Evolutionary conservation across 2,329 filamentous ascomycete genomes (phyloP).

Genomic region (Cladobotryum mycophilum): DNA sequence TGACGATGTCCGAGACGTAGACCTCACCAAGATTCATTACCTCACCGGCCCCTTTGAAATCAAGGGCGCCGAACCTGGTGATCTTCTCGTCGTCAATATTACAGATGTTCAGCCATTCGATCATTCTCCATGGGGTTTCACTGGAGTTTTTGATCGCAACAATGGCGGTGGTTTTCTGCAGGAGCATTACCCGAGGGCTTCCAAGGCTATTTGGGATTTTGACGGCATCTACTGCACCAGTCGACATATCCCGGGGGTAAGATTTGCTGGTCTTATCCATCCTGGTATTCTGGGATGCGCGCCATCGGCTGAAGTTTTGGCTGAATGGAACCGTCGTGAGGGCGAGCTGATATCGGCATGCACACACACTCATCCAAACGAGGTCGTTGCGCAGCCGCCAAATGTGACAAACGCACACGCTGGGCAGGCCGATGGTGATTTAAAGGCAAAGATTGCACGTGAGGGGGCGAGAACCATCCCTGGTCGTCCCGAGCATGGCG

Average conservation of each 20-base stretch:
- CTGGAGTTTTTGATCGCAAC: slow-evolving; percentile 68
- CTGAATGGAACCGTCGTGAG: slow-evolving; percentile 79
- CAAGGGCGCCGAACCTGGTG: slow-evolving; percentile 75
- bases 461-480: slow-evolving; percentile 85
- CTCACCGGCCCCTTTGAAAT: slow-evolving; percentile 86
- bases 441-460: slow-evolving; percentile 61
- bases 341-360: slow-evolving; percentile 64
- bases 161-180: slow-evolving; percentile 90
- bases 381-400: slow-evolving; percentile 69
- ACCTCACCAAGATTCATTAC: slow-evolving; percentile 80
- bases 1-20: slow-evolving; percentile 80
- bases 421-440: slow-evolving; percentile 51
- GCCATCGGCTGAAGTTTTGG: slow-evolving; percentile 69
- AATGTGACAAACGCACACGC: slow-evolving; percentile 66
- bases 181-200: slow-evolving; percentile 76
- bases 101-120: slow-evolving; percentile 88
- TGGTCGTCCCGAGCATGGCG: slow-evolving; percentile 77
- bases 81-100: slow-evolving; percentile 81
- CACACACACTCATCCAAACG: slow-evolving; percentile 51
- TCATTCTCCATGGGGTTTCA: slow-evolving; percentile 85
- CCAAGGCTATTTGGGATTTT: slow-evolving; percentile 55
- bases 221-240: slow-evolving; percentile 66
- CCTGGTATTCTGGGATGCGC: slow-evolving; percentile 88
- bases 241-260: slow-evolving; percentile 79
- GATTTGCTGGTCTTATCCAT: slow-evolving; percentile 84